Evolutionary conservation across 1,284 basidiomycete genomes (phyloP), one percentile per base, ranked within the genome.

Genomic region (Anthracocystis panici-leucophaei): DNA sequence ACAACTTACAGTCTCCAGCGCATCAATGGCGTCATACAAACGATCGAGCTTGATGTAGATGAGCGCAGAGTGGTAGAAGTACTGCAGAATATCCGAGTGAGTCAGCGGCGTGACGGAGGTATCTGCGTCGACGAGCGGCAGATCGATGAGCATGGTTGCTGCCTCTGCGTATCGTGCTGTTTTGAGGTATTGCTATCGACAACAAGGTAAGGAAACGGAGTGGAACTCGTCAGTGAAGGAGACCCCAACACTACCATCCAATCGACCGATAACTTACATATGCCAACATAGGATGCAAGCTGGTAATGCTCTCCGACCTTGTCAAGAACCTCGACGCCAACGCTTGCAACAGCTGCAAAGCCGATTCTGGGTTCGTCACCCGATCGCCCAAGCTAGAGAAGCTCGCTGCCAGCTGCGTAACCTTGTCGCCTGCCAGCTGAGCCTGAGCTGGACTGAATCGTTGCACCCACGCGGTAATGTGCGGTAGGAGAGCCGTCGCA

Each of bases 51-150:
- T 72, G 52, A 77, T 64, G 16, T 68, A 75, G 52, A 80, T 72
- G 23, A 80, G 53, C 5, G 78, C 82, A 2, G 73, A 63, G 23
- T 81, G 75, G 70, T 82, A 81, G 35, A 78, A 77, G 59, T 80
- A 84, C 41, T 79, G 77, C 20, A 83, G 67, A 31, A 81, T 60
- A 41, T 81, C 80, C 7, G 69, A 65, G 38, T 68, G 59, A 2
- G 51, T 57, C 31, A 75, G 42, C 5, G 67, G 66, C 2, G 67
- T 66, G 54, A 75, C 29, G 31, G 63, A 46, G 20, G 61, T 61
- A 42, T 76, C 65, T 20, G 71, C 73, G 31, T 73, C 70, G 25
- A 78, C 73, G 46, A 77, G 48, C 8, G 67, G 71, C 8, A 62
- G 52, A 23, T 73, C 61, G 50, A 80, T 61, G 20, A 78, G 67